These are phyloP conservation scores for Bocquillonia castaneifolia DNA, from an alignment of 441 rosid genomes.

Conservation along the genomic window DNA sequence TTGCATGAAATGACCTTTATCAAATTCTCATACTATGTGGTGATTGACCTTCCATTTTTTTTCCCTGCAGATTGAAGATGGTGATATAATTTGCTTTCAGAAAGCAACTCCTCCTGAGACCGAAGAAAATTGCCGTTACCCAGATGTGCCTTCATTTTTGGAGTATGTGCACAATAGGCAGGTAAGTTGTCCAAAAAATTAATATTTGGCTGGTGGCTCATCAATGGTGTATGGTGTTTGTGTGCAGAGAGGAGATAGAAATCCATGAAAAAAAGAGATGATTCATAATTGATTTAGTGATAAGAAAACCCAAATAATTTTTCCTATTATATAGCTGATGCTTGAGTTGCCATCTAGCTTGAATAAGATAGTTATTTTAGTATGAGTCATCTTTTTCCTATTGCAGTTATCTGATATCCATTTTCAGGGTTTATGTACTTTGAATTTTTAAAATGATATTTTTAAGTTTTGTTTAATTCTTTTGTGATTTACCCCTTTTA, in stretches of 20 bases:
- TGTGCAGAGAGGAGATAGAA: neutral
- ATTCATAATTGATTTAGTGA: neutral
- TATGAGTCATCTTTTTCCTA: neutral
- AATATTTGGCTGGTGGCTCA: neutral
- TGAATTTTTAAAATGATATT: neutral
- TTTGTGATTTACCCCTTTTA: conserved; percentile 27
- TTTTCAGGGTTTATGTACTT: neutral
- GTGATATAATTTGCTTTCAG: conserved; percentile 95
- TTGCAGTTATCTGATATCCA: neutral
- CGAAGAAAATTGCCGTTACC: conserved; percentile 58
- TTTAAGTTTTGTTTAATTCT: neutral
- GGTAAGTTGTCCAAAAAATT: conserved; percentile 36
- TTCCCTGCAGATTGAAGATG: conserved; percentile 85
- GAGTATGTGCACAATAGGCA: conserved; percentile 94
- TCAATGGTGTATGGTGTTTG: neutral
- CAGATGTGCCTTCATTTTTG: conserved; percentile 84
- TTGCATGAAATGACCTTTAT: conserved; percentile 17
- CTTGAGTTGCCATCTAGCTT: neutral
- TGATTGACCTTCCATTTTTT: conserved; percentile 8
- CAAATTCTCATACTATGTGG: conserved; percentile 8
- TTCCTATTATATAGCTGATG: neutral
- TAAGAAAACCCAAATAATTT: neutral
- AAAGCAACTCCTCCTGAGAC: conserved; percentile 45
- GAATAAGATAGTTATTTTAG: neutral
- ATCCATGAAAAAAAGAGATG: neutral